These are phyloP conservation scores for Powellomyces hirtus DNA, from an alignment of 192 early-diverging fungal genomes.

Conservation along the genomic window DNA sequence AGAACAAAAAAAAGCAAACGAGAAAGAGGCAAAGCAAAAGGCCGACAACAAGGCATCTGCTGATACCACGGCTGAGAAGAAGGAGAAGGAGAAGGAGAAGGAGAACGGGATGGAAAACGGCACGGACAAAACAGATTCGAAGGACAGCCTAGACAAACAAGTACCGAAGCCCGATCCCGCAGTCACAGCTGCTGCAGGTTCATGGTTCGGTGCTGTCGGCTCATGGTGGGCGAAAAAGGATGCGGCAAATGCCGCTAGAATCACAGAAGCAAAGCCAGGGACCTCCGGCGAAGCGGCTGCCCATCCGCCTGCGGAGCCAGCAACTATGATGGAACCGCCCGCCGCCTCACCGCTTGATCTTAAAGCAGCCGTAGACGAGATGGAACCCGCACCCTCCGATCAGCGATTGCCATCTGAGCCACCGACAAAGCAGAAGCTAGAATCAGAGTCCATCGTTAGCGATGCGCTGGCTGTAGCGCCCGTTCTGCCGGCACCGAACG, in stretches of 20 bases:
- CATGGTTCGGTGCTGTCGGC: slow-evolving; percentile 10
- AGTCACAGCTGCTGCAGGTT: background rate
- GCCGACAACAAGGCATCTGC: background rate
- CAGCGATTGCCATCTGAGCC: background rate
- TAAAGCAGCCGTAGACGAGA: background rate
- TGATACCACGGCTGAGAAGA: background rate
- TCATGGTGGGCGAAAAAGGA: slow-evolving; percentile 17
- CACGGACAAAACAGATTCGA: no score
- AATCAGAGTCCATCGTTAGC: slow-evolving; percentile 4
- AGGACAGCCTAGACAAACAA: no score
- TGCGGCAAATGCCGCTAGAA: background rate
- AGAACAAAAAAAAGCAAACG: background rate
- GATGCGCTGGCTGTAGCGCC: slow-evolving; percentile 9
- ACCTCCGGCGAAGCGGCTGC: no score
- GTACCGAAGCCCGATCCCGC: no score
- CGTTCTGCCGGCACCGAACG: background rate
- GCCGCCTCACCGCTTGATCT: background rate
- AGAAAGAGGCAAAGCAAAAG: background rate
- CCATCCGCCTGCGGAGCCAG: no score
- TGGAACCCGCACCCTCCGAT: background rate
- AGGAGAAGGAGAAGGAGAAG: no score
- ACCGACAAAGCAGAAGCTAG: background rate
- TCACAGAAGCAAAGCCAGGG: no score
- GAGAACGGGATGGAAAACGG: no score
- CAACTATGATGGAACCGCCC: no score